Evolutionary conservation across 2,329 filamentous ascomycete species (phyloP).

Genomic region (Drechslerella coelobrocha): DNA sequence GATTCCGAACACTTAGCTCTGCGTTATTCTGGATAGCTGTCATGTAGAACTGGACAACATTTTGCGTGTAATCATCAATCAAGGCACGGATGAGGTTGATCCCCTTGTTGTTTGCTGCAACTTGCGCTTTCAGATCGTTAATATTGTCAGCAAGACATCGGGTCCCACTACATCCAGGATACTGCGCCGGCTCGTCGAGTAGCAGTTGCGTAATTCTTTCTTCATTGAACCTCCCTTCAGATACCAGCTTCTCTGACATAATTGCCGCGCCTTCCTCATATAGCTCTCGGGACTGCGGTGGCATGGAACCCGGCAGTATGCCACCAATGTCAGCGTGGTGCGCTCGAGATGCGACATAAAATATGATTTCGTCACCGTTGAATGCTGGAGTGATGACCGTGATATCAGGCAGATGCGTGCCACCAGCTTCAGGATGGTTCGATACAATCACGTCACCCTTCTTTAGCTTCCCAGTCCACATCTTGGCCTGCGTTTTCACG

Average conservation of each 20-base stretch:
- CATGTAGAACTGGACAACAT: slow-evolving; percentile 85
- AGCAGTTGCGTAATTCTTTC: slow-evolving; percentile 74
- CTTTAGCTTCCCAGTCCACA: slow-evolving; percentile 79
- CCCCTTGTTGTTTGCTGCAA: slow-evolving; percentile 85
- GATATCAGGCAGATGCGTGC: slow-evolving; percentile 80
- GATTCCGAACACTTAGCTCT: slow-evolving; percentile 74
- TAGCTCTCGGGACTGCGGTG: slow-evolving; percentile 72
- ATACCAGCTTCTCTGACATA: slow-evolving; percentile 74
- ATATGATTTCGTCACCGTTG: slow-evolving; percentile 75
- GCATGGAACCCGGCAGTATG: slow-evolving; percentile 82
- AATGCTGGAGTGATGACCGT: slow-evolving; percentile 83
- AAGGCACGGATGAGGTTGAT: slow-evolving; percentile 77
- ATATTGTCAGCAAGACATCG: slow-evolving; percentile 81
- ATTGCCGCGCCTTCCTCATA: slow-evolving; percentile 72
- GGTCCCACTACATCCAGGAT: slow-evolving; percentile 78
- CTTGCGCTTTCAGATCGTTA: slow-evolving; percentile 84
- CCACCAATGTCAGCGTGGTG: slow-evolving; percentile 87
- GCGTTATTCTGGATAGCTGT: slow-evolving; percentile 80
- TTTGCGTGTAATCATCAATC: slow-evolving; percentile 78
- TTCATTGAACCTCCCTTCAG: slow-evolving; percentile 79
- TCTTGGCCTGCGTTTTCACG: slow-evolving; percentile 76
- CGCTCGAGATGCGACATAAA: slow-evolving; percentile 80
- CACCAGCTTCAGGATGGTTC: slow-evolving; percentile 83
- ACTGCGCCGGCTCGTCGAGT: slow-evolving; percentile 74
- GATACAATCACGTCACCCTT: slow-evolving; percentile 82